phyloP scores from a whole-genome alignment of 2,329 filamentous ascomycete species.

The Orbilia quercus region DNA sequence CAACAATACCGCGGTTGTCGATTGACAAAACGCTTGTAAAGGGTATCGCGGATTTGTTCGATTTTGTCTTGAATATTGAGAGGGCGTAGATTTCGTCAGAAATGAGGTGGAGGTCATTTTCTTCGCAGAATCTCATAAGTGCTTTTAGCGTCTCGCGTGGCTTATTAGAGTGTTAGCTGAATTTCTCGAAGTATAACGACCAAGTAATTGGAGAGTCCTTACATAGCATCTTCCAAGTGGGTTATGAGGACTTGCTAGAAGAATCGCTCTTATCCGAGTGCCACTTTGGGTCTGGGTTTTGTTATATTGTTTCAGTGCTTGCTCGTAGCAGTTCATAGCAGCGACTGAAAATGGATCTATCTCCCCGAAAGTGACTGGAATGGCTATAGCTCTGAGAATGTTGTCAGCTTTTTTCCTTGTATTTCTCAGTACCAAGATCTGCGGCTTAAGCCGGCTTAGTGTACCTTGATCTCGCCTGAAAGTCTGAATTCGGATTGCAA shows the following conservation, averaged over 20 bases:
- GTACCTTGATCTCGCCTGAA: conserved; percentile 30
- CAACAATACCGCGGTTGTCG: conserved; percentile 65
- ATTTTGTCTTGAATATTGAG: conserved; percentile 66
- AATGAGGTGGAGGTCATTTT: conserved; percentile 68
- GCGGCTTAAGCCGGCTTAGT: neutral
- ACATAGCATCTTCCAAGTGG: conserved; percentile 61
- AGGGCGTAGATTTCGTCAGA: conserved; percentile 72
- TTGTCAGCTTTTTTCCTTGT: no score
- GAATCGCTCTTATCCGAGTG: conserved; percentile 65
- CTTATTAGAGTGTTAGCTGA: conserved; percentile 17
- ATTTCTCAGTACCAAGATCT: no score
- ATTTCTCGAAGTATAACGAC: no score
- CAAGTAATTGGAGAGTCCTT: conserved; percentile 9
- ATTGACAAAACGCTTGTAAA: conserved; percentile 68
- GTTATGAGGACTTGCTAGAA: conserved; percentile 65
- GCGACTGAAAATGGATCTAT: conserved; percentile 39
- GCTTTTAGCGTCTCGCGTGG: conserved; percentile 59
- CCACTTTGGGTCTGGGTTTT: conserved; percentile 59
- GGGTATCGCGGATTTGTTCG: conserved; percentile 58
- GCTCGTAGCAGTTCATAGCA: conserved; percentile 31
- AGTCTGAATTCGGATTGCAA: conserved; percentile 5
- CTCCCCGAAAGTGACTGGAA: conserved; percentile 41
- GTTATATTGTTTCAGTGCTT: conserved; percentile 15
- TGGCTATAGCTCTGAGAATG: conserved; percentile 4
- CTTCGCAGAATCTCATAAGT: conserved; percentile 67